Percentiles rank a stretch among this genome's conserved stretches.
Conservation (phyloP, 768 basidiomycete genomes). For the Boletus bicolor region DNA sequence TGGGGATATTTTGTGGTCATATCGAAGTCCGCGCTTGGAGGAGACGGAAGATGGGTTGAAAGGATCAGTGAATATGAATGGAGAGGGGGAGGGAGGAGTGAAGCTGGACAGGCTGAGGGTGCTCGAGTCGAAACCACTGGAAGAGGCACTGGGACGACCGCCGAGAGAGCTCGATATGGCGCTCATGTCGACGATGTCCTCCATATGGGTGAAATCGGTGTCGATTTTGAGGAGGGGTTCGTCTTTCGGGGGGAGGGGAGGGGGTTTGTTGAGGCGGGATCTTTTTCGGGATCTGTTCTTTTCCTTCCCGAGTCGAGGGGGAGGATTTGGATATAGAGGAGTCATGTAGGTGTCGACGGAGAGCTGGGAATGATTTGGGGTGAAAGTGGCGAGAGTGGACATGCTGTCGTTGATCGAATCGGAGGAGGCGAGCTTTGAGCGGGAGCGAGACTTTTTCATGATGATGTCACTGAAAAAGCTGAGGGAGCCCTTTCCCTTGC, state of each 20-base stretch:
- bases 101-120: slow-evolving; percentile 37
- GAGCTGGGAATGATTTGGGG: slow-evolving; percentile 34
- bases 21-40: slow-evolving; percentile 23
- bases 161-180: slow-evolving; percentile 3
- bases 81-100: slow-evolving; percentile 38
- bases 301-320: slow-evolving; percentile 23
- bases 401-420: slow-evolving; percentile 25
- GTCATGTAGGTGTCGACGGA: slow-evolving; percentile 23
- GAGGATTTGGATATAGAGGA: slow-evolving; percentile 5
- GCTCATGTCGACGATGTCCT: slow-evolving; percentile 66
- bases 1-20: slow-evolving; percentile 49
- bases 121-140: slow-evolving; percentile 24
- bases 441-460: slow-evolving; percentile 38
- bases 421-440: slow-evolving; percentile 40
- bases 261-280: slow-evolving; percentile 24
- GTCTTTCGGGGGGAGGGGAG: slow-evolving; percentile 26
- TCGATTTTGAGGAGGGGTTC: slow-evolving; percentile 20
- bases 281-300: slow-evolving; percentile 18
- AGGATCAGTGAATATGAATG: slow-evolving; percentile 36
- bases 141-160: slow-evolving; percentile 19
- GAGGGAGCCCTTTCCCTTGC: slow-evolving; percentile 50
- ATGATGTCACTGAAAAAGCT: slow-evolving; percentile 38
- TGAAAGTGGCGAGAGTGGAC: slow-evolving; percentile 36
- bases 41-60: slow-evolving; percentile 26
- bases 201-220: slow-evolving; percentile 56